Percentiles rank a stretch among this genome's conserved stretches.
phyloP scores from a whole-genome alignment of 257 asterid genomes.

The Oldenlandia corymbosa region DNA sequence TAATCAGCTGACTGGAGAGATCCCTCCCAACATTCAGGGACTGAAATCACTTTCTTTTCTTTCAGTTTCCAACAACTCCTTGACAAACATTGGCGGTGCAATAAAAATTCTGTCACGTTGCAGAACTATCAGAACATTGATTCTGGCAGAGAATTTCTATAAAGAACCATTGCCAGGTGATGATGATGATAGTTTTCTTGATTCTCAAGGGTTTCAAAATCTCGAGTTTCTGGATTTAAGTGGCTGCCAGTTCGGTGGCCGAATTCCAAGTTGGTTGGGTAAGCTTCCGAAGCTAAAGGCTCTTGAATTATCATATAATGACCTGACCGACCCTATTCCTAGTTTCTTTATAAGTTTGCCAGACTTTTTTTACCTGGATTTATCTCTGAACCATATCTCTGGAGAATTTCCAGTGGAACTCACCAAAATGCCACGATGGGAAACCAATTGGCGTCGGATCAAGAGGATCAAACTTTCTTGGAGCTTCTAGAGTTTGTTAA shows the following conservation, averaged over 20 bases:
- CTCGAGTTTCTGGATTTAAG: slow-evolving; percentile 68
- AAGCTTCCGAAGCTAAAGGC: slow-evolving; percentile 53
- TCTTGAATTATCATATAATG: slow-evolving; percentile 63
- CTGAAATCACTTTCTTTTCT: slow-evolving; percentile 67
- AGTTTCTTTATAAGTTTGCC: slow-evolving; percentile 63
- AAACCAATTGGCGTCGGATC: slow-evolving; percentile 38
- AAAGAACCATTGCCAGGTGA: slow-evolving; percentile 56
- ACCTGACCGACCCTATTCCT: slow-evolving; percentile 58
- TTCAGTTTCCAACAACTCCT: slow-evolving; percentile 76
- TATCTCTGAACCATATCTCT: slow-evolving; percentile 52
- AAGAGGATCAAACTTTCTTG: slow-evolving; percentile 48
- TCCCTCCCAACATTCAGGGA: slow-evolving; percentile 46
- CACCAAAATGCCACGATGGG: slow-evolving; percentile 41
- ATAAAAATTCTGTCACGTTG: slow-evolving; percentile 58
- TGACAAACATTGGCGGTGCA: slow-evolving; percentile 64
- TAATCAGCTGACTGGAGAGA: slow-evolving; percentile 58
- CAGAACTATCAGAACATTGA: slow-evolving; percentile 58
- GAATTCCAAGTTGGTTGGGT: slow-evolving; percentile 60
- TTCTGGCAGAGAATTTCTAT: slow-evolving; percentile 64
- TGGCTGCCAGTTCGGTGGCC: slow-evolving; percentile 65
- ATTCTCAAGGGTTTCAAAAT: slow-evolving; percentile 47
- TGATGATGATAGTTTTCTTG: slow-evolving; percentile 33
- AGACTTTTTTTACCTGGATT: slow-evolving; percentile 79
- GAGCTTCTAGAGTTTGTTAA: slow-evolving; percentile 82
- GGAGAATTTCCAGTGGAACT: slow-evolving; percentile 68